A percentile compares a stretch with the other conserved stretches of the same genome.
phyloP scores from a whole-genome alignment of 352 stramenopile species.

The Globisporangium spiculum region DNA sequence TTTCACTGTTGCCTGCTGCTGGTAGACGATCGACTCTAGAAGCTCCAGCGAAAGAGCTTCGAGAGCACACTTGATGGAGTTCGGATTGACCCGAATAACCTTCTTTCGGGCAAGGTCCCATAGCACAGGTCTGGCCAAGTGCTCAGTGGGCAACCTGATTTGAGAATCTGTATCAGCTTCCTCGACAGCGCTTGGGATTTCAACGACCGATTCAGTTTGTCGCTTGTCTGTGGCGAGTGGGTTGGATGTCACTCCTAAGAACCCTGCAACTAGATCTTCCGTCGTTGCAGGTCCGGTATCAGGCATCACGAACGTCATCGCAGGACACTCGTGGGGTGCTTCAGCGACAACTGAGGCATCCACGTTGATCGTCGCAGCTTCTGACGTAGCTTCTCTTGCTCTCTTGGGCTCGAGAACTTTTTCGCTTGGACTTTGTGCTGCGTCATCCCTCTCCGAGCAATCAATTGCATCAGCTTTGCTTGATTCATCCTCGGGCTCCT shows the following conservation, averaged over 20 bases:
- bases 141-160: conserved; percentile 24
- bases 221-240: neutral
- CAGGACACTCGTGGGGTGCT: neutral
- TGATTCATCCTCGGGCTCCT: neutral
- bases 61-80: conserved; percentile 26
- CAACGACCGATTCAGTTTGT: neutral
- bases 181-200: neutral
- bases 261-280: conserved; percentile 13
- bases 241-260: conserved; percentile 9
- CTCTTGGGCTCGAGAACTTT: neutral
- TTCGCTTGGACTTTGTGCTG: neutral
- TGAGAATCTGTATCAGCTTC: neutral
- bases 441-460: neutral
- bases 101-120: conserved; percentile 52
- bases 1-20: conserved; percentile 40
- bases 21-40: conserved; percentile 42
- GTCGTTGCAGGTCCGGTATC: conserved; percentile 9
- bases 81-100: conserved; percentile 28
- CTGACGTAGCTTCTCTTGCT: neutral
- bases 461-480: neutral
- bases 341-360: neutral
- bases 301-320: conserved; percentile 3
- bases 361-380: neutral
- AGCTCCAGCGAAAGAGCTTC: conserved; percentile 35
- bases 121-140: conserved; percentile 35